These are phyloP conservation scores for Suhomyces wounanorum DNA, from an alignment of 1,139 yeast genomes.

Conservation along the genomic window DNA sequence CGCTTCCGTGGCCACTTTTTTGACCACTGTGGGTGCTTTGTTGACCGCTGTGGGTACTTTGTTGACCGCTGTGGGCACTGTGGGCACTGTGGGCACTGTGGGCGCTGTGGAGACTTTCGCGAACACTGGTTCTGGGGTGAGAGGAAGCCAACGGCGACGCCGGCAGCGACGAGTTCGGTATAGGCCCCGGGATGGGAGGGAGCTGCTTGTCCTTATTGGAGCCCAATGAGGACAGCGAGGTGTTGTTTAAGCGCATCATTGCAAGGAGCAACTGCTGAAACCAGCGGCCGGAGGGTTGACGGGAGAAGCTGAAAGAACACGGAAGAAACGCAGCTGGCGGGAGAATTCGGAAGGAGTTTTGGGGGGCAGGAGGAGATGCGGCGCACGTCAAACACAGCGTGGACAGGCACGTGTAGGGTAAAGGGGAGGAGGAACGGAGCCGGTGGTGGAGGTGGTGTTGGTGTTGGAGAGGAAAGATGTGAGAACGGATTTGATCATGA, in stretches of 20 bases:
- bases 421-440: not conserved
- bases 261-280: slow-evolving; percentile 2
- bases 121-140: not conserved
- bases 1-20: too few species aligned
- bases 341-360: too few species aligned
- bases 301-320: not conserved
- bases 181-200: slow-evolving; percentile 40
- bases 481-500: not conserved
- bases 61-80: too few species aligned
- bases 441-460: not conserved
- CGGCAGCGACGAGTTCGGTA: slow-evolving; percentile 13
- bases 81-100: too few species aligned
- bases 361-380: not conserved
- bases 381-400: not conserved
- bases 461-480: not conserved
- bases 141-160: not conserved
- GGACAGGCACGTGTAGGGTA: not conserved
- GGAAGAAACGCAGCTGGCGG: not conserved
- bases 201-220: slow-evolving; percentile 38
- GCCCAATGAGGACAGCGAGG: slow-evolving; percentile 29
- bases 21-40: too few species aligned
- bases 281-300: not conserved
- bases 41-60: too few species aligned
- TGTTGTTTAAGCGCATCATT: slow-evolving; percentile 31
- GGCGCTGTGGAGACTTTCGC: not conserved